Base-by-base conservation (phyloP, 345 rosid genomes). In the Excoecaria agallocha region DNA sequence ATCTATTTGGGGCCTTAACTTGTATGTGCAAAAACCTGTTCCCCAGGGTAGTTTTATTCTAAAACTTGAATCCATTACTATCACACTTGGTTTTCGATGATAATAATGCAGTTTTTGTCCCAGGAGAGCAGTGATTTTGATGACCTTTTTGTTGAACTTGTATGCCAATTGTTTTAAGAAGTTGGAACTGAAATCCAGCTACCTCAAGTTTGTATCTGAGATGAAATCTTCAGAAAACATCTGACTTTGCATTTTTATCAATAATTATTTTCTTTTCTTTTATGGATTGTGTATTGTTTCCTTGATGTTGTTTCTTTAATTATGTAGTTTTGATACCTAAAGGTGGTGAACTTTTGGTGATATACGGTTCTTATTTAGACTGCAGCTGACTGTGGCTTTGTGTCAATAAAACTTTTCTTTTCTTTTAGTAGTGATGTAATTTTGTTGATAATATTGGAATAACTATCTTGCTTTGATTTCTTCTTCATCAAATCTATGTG, bases 381-480 rank as follows among this genome's bases (percentile, higher is more conserved):
- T 41, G 19, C 54, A 43, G 24, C 69, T 20, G 37, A 66, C 15
- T 38, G 52, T n/a, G 7, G 5, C 7, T 17, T 54, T 57, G 61
- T 22, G 10, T 13, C 4, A 15, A 67, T 12, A 48, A 12, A 11
- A 25, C 9, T 46, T 20, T n/a, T 49, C 5, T 12, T 46, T 12
- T 24, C 56, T 24, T 67, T 67, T 12, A 22, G 2, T 39, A 25
- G 9, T 24, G 2, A 16, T 1, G 8, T 43, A 65, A 51, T 48
- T 35, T 0, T 24, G 16, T 46, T 38, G 57, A 60, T 50, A 41
- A 7, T 65, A 38, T 60, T 16, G 43, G 20, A 61, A 39, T 43
- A 45, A 50, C 16, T 19, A 19, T 73, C 12, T 16, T 54, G 12
- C 68, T 69, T 59, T 76, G 48, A 55, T 69, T 55, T 55, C 25